phyloP scores from a whole-genome alignment of 805 yeast genomes.

The Lipomyces orientalis region DNA sequence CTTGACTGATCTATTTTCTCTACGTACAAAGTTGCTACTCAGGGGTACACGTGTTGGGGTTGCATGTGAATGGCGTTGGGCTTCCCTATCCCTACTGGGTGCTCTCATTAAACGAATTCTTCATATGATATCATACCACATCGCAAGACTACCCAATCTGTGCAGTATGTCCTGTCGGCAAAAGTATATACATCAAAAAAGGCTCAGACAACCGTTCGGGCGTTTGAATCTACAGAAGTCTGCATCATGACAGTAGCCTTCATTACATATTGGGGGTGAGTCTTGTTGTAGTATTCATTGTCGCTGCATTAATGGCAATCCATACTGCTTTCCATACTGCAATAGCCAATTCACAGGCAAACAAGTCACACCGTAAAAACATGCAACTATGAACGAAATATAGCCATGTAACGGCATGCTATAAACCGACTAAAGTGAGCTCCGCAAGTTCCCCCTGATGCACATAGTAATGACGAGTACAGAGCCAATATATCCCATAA shows the following conservation, averaged over 20 bases:
- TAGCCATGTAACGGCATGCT: background rate
- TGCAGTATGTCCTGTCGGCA: background rate
- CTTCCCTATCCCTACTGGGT: background rate
- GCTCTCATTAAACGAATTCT: too few relatives aligned
- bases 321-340: background rate
- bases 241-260: background rate
- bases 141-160: too few relatives aligned
- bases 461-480: background rate
- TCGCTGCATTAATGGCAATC: too few relatives aligned
- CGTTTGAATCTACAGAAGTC: too few relatives aligned
- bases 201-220: background rate
- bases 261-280: background rate
- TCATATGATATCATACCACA: too few relatives aligned
- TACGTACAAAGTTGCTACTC: background rate
- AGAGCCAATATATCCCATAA: background rate
- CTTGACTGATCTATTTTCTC: background rate
- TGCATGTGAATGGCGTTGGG: background rate
- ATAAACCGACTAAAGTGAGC: too few relatives aligned
- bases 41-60: conserved; percentile 3
- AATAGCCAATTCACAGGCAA: background rate
- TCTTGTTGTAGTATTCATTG: background rate
- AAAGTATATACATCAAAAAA: background rate
- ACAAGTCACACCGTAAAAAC: too few relatives aligned
- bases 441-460: background rate
- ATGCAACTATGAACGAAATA: background rate